A percentile compares a stretch with the other conserved stretches of the same genome.
These are phyloP conservation scores for Penicillium goetzii DNA, from an alignment of 495 filamentous ascomycete genomes.

Conservation along the genomic window DNA sequence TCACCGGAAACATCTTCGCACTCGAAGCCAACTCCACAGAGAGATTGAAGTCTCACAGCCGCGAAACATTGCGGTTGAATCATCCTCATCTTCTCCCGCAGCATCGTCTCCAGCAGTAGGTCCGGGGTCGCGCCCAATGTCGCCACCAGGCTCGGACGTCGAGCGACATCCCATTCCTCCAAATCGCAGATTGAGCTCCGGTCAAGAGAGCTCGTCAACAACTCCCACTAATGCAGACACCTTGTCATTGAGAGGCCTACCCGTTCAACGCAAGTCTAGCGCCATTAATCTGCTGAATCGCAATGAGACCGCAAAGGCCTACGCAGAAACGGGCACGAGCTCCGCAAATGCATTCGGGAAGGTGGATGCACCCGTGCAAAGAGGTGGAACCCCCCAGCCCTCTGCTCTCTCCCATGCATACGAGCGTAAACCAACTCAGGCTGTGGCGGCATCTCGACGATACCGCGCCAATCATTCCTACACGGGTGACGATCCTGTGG, in stretches of 20 bases:
- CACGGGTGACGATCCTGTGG: constrained; percentile 82
- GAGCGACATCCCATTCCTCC: constrained; percentile 34
- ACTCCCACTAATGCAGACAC: constrained; percentile 42
- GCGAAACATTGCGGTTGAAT: constrained; percentile 31
- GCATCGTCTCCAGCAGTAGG: constrained; percentile 47
- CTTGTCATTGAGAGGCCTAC: constrained; percentile 33
- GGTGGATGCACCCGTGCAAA: constrained; percentile 69
- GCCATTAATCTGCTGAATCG: constrained; percentile 82
- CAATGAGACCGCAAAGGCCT: constrained; percentile 76
- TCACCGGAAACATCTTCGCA: constrained; percentile 58
- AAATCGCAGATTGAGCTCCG: constrained; percentile 33
- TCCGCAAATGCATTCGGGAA: constrained; percentile 84
- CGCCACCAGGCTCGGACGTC: constrained; percentile 42
- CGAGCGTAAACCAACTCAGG: constrained; percentile 33
- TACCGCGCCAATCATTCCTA: constrained; percentile 69
- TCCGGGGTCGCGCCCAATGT: constrained; percentile 44
- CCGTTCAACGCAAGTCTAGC: constrained; percentile 67
- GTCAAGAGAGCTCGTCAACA: constrained; percentile 44
- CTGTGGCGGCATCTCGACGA: constrained; percentile 28
- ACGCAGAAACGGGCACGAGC: constrained; percentile 81
- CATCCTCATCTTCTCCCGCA: constrained; percentile 41
- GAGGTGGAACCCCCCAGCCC: constrained; percentile 35
- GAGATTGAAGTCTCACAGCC: constrained; percentile 36
- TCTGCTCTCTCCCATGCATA: constrained; percentile 37
- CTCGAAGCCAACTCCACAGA: constrained; percentile 49